Evolutionary conservation across 331 rosid species (phyloP).

Genomic region (Malus hybrid): DNA sequence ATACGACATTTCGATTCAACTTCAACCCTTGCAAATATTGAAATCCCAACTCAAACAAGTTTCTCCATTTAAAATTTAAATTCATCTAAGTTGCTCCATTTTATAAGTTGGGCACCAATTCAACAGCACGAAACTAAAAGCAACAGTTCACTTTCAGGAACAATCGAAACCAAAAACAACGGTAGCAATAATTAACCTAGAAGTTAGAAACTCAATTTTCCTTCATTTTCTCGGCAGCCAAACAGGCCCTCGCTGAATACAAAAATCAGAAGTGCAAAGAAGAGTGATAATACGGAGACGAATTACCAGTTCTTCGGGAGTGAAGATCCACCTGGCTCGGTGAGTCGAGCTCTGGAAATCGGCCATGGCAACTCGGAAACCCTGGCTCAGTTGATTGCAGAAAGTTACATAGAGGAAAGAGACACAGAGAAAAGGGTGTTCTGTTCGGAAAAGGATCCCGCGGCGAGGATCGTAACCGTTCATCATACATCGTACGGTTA

Average conservation of each 20-base stretch:
- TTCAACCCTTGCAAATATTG: not conserved
- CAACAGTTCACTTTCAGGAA: not conserved
- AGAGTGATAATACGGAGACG: not conserved
- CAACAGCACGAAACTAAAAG: not conserved
- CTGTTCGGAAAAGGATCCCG: too few relatives aligned
- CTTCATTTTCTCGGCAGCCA: not conserved
- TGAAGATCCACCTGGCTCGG: slow-evolving; percentile 78
- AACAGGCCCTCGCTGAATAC: not conserved
- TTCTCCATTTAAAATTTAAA: not conserved
- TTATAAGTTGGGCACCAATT: not conserved
- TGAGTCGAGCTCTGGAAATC: slow-evolving; percentile 90
- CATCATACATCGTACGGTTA: too few relatives aligned
- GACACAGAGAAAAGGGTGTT: not conserved
- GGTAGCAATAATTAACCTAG: not conserved
- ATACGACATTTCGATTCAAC: not conserved
- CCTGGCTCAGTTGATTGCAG: not conserved
- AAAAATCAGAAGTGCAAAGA: not conserved
- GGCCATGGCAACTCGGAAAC: slow-evolving; percentile 48
- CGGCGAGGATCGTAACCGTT: too few relatives aligned
- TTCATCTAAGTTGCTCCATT: not conserved
- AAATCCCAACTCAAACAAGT: not conserved
- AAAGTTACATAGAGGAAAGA: not conserved
- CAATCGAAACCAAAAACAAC: not conserved
- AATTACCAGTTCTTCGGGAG: slow-evolving; percentile 67
- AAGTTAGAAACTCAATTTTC: not conserved